phyloP scores from a whole-genome alignment of 2,329 filamentous ascomycete genomes.

The Helminthosporium solani region DNA sequence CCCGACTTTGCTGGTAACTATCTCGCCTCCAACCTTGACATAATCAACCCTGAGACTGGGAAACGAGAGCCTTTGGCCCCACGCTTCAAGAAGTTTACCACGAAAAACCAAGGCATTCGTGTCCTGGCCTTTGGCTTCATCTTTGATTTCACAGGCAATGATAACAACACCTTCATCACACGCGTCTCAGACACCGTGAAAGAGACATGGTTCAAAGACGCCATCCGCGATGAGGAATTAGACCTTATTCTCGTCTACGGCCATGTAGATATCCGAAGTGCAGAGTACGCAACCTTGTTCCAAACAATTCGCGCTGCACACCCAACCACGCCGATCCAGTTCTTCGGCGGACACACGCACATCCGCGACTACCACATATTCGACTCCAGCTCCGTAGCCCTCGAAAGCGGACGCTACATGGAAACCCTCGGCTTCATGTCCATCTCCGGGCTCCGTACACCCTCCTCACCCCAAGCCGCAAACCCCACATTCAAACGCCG shows the following conservation, averaged over 20 bases:
- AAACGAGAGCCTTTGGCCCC: constrained; percentile 74
- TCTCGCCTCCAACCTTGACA: constrained; percentile 90
- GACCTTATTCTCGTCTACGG: constrained; percentile 86
- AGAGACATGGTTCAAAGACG: constrained; percentile 84
- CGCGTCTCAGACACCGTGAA: constrained; percentile 77
- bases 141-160: constrained; percentile 88
- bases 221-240: constrained; percentile 73
- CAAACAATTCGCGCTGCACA: constrained; percentile 73
- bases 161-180: constrained; percentile 85
- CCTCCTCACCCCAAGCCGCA: constrained; percentile 16
- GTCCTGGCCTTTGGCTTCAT: constrained; percentile 91
- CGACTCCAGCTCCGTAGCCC: constrained; percentile 72
- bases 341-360: constrained; percentile 89
- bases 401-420: constrained; percentile 89
- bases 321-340: constrained; percentile 81
- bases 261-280: constrained; percentile 79
- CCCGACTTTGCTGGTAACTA: constrained; percentile 80
- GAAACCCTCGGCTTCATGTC: constrained; percentile 96
- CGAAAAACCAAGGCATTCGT: constrained; percentile 80
- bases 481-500: constrained; percentile 63
- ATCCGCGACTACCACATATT: constrained; percentile 82
- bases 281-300: constrained; percentile 76
- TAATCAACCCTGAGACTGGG: constrained; percentile 70
- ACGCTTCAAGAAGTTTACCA: constrained; percentile 85
- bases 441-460: constrained; percentile 63